Conservation (phyloP, 768 basidiomycete species). For the Mycena vulgaris region DNA sequence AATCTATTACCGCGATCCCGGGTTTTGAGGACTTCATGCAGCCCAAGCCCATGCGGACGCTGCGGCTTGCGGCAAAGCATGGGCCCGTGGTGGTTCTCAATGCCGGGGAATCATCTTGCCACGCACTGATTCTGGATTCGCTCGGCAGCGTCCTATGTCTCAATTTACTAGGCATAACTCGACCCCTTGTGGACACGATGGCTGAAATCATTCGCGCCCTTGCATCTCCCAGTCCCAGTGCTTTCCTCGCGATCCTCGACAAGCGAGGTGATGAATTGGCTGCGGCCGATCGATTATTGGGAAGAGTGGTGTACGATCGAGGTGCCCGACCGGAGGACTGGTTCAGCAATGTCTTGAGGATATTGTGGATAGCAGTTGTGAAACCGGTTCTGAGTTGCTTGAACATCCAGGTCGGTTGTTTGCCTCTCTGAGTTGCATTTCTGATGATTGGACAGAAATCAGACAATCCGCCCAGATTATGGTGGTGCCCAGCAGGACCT, state of each 20-base stretch:
- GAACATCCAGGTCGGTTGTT: neutral
- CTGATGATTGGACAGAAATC: no score
- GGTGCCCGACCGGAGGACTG: neutral
- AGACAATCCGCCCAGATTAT: no score
- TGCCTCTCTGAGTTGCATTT: neutral
- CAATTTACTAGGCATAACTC: neutral
- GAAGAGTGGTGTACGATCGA: neutral
- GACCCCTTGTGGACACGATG: neutral
- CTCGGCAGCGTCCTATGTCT: neutral
- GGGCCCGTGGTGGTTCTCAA: no score
- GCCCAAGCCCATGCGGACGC: neutral
- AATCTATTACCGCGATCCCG: no score
- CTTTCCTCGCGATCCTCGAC: no score
- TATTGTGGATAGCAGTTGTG: neutral
- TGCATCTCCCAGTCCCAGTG: no score
- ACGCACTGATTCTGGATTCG: neutral
- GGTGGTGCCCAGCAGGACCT: no score
- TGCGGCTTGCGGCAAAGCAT: no score
- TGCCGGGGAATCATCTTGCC: neutral
- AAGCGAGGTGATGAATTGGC: no score
- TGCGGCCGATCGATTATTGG: no score
- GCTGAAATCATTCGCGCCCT: no score
- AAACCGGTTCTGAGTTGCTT: neutral
- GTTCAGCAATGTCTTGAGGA: neutral
- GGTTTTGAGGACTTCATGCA: neutral